Evolutionary conservation across 768 basidiomycete genomes (phyloP).

Genomic region (Mrakia blollopis): DNA sequence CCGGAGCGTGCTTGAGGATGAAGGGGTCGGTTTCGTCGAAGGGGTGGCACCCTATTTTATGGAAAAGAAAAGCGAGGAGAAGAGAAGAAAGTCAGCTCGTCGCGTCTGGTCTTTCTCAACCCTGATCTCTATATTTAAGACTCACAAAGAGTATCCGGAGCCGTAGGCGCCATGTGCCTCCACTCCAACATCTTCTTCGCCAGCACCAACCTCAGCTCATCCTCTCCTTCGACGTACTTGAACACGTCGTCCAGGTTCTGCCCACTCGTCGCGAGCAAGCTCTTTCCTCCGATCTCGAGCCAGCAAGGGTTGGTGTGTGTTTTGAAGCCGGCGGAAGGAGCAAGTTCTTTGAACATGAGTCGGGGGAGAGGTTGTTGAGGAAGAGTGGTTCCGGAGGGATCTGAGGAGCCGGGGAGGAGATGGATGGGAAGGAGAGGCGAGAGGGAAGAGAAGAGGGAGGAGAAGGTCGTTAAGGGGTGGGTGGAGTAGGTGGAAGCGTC

Average conservation of each 20-base stretch:
- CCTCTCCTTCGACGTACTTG: conserved; percentile 69
- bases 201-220: conserved; percentile 58
- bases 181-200: conserved; percentile 76
- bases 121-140: background rate
- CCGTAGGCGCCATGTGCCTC: conserved; percentile 97
- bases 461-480: conserved; percentile 66
- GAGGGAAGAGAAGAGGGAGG: conserved; percentile 68
- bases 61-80: background rate
- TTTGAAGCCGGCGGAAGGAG: conserved; percentile 51
- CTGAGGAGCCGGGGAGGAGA: conserved; percentile 77
- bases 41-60: conserved; percentile 96
- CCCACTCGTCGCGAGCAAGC: conserved; percentile 77
- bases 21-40: conserved; percentile 85
- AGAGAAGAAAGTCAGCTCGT: background rate
- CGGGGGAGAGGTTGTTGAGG: conserved; percentile 91
- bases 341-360: conserved; percentile 62
- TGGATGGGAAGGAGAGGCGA: conserved; percentile 75
- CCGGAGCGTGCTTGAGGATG: conserved; percentile 74
- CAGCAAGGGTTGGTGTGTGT: conserved; percentile 89
- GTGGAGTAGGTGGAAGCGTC: conserved; percentile 64
- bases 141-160: conserved; percentile 85
- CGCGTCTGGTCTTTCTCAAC: background rate
- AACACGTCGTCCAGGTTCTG: conserved; percentile 93
- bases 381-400: conserved; percentile 81
- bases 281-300: conserved; percentile 57